Conservation (phyloP, 2,329 filamentous ascomycete species). For the Microdochium bolleyi region DNA sequence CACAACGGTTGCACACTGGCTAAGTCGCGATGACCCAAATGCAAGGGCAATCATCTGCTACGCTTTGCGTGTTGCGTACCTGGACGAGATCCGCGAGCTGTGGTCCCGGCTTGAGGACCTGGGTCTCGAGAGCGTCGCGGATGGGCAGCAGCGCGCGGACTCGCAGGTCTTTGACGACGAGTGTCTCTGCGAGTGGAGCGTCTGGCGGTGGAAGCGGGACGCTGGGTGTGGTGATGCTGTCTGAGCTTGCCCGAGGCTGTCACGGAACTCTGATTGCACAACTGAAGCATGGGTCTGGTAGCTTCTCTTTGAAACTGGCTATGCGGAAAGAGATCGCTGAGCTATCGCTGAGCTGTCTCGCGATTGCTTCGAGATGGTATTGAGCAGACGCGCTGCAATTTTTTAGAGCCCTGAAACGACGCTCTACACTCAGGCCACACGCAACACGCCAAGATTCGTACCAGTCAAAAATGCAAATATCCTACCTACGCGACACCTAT, state of each 20-base stretch:
- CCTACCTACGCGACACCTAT: too few relatives aligned
- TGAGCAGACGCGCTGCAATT: too few relatives aligned
- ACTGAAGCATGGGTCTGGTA: not conserved
- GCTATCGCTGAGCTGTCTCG: too few relatives aligned
- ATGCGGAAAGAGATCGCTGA: too few relatives aligned
- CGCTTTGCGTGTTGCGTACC: slow-evolving; percentile 27
- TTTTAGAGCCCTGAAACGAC: too few relatives aligned
- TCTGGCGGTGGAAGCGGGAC: slow-evolving; percentile 24
- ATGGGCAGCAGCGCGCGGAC: slow-evolving; percentile 18
- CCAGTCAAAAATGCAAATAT: too few relatives aligned
- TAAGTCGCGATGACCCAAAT: slow-evolving; percentile 13
- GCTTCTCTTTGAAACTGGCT: too few relatives aligned
- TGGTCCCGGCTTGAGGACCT: slow-evolving; percentile 26
- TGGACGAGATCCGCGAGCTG: slow-evolving; percentile 31
- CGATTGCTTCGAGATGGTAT: too few relatives aligned
- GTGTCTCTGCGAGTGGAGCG: slow-evolving; percentile 25
- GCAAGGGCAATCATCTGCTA: slow-evolving; percentile 28
- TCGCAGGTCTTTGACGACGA: slow-evolving; percentile 24
- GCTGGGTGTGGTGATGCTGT: not conserved
- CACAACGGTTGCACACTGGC: slow-evolving; percentile 24
- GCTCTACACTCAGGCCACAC: too few relatives aligned
- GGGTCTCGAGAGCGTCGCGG: slow-evolving; percentile 23
- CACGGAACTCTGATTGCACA: not conserved
- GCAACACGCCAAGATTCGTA: too few relatives aligned
- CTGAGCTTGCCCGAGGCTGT: not conserved